Conservation (phyloP, 345 rosid genomes). For the Firmiana major region DNA sequence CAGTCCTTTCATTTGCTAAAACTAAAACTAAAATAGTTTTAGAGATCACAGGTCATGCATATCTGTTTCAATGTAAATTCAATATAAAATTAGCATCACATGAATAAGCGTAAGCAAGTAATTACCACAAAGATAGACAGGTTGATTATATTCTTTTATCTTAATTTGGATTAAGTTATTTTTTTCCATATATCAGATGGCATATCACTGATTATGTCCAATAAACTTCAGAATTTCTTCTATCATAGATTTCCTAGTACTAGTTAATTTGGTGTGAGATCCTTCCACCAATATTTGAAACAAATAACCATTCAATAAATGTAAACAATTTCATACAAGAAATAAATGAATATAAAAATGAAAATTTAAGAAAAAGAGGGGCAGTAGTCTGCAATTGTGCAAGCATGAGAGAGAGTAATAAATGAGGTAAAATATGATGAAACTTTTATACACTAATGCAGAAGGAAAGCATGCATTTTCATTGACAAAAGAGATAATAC, state of each 20-base stretch:
- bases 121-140: not conserved
- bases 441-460: not conserved
- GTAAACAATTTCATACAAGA: not conserved
- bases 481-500: not conserved
- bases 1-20: not conserved
- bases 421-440: not conserved
- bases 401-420: not conserved
- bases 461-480: not conserved
- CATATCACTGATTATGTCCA: not conserved
- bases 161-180: not conserved
- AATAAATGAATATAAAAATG: not conserved
- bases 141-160: not conserved
- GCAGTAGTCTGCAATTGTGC: not conserved
- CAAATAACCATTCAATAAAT: not conserved
- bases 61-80: not conserved
- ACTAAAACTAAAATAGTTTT: not conserved
- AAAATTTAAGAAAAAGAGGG: not conserved
- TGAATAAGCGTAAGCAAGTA: not conserved
- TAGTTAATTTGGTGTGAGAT: not conserved
- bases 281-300: not conserved
- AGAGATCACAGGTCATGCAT: not conserved
- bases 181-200: not conserved
- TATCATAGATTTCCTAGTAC: not conserved
- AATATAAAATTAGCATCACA: not conserved
- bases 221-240: not conserved